phyloP scores from a whole-genome alignment of 257 asterid species.

The Penstemon eatonii region DNA sequence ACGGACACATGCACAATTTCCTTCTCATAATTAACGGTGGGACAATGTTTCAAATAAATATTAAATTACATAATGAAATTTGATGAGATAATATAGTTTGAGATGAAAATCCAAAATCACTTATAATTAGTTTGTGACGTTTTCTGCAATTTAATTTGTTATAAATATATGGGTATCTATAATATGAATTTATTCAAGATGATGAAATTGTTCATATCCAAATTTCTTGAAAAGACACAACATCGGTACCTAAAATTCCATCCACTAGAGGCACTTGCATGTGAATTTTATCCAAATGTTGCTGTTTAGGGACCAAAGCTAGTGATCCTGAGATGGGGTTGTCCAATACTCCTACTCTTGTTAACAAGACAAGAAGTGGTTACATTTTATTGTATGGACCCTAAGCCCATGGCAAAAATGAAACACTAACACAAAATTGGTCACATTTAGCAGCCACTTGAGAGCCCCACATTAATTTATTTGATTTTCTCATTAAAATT shows the following conservation, averaged over 20 bases:
- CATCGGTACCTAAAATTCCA: slow-evolving; percentile 37
- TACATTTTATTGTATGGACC: slow-evolving; percentile 41
- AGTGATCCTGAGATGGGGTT: slow-evolving; percentile 22
- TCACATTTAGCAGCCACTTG: slow-evolving; percentile 1
- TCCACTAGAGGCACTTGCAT: slow-evolving; percentile 47
- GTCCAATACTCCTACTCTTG: slow-evolving; percentile 36
- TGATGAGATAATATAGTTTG: too few species aligned
- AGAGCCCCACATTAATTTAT: slow-evolving; percentile 10
- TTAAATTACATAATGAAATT: too few species aligned
- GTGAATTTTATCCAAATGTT: slow-evolving; percentile 50
- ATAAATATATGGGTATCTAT: too few species aligned
- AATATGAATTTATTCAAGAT: not conserved
- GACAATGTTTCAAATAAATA: too few species aligned
- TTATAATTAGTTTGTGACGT: too few species aligned
- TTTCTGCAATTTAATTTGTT: too few species aligned
- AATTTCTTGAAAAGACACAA: not conserved
- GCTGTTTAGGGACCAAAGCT: slow-evolving; percentile 39
- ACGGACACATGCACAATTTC: too few species aligned
- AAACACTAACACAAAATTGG: not conserved
- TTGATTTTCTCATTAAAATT: not conserved
- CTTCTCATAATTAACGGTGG: too few species aligned
- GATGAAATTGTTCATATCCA: slow-evolving; percentile 24
- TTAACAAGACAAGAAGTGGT: slow-evolving; percentile 28
- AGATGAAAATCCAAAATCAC: too few species aligned
- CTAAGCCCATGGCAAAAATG: slow-evolving; percentile 17